Evolutionary conservation across 768 basidiomycete species (phyloP).

Genomic region (Cubamyces lactineus): DNA sequence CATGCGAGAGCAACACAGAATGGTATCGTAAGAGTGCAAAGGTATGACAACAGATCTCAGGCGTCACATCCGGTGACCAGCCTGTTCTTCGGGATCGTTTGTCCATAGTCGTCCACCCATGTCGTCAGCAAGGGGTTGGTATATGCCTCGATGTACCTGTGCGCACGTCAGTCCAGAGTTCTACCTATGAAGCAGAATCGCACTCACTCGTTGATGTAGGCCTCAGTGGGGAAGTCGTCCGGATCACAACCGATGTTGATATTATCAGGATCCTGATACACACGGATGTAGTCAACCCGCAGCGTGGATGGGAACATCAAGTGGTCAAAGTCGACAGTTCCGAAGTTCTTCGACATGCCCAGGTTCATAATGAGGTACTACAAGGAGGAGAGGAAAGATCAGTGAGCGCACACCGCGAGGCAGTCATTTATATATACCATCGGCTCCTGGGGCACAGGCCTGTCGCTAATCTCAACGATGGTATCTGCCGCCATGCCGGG

Average conservation of each 20-base stretch:
- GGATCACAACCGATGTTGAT: slow-evolving; percentile 74
- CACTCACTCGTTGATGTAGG: slow-evolving; percentile 74
- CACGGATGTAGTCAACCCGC: slow-evolving; percentile 81
- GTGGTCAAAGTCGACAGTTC: slow-evolving; percentile 54
- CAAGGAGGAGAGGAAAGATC: neutral
- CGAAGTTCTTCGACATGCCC: slow-evolving; percentile 65
- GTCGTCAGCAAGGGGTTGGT: slow-evolving; percentile 62
- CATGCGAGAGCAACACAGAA: neutral
- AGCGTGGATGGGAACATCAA: slow-evolving; percentile 60
- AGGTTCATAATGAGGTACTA: slow-evolving; percentile 59
- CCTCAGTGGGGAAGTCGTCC: slow-evolving; percentile 65
- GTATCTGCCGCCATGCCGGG: slow-evolving; percentile 62
- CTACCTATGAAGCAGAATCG: neutral
- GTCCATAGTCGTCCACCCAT: slow-evolving; percentile 48
- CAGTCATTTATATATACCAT: slow-evolving; percentile 55
- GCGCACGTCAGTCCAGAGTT: neutral
- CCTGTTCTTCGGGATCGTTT: slow-evolving; percentile 54
- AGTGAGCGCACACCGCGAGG: neutral
- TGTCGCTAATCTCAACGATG: slow-evolving; percentile 59
- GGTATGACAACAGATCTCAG: neutral
- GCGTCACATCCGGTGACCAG: slow-evolving; percentile 46
- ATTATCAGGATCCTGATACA: slow-evolving; percentile 58
- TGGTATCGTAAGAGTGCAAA: slow-evolving; percentile 1
- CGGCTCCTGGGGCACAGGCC: slow-evolving; percentile 82
- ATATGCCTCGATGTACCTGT: slow-evolving; percentile 69